phyloP scores from a whole-genome alignment of 1,284 basidiomycete species.

The Coniferiporia weirii region DNA sequence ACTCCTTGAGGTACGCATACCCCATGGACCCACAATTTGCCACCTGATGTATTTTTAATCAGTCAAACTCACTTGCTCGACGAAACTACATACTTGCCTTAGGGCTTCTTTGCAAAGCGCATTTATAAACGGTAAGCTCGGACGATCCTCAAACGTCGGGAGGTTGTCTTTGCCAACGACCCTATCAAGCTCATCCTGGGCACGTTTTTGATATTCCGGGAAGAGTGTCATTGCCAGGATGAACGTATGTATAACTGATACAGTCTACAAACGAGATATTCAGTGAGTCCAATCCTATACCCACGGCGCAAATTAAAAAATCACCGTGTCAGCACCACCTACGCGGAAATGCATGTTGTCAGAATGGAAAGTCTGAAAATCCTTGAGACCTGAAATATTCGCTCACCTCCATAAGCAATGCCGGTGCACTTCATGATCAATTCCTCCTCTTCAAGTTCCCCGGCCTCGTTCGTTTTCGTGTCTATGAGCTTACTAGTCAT shows the following conservation, averaged over 20 bases:
- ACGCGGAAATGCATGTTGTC: background rate
- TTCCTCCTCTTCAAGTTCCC: conserved; percentile 3
- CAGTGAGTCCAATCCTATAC: too few relatives aligned
- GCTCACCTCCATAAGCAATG: conserved; percentile 6
- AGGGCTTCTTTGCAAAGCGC: background rate
- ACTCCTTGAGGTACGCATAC: background rate
- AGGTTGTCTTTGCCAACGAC: conserved; percentile 6
- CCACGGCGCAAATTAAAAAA: background rate
- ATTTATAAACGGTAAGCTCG: conserved; percentile 1
- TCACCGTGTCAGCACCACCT: conserved; percentile 22
- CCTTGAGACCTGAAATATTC: too few relatives aligned
- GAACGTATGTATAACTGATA: conserved; percentile 4
- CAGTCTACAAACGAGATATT: background rate
- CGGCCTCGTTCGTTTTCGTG: conserved; percentile 1
- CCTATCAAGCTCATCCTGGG: conserved; percentile 8
- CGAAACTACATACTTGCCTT: background rate
- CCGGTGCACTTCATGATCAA: background rate
- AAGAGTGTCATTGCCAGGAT: conserved; percentile 15
- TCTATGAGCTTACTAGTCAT: conserved; percentile 10
- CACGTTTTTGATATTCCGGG: conserved; percentile 18
- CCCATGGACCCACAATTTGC: background rate
- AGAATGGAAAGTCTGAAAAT: background rate
- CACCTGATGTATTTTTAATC: background rate
- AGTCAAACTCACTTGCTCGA: background rate
- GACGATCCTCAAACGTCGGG: conserved; percentile 2